phyloP scores from a whole-genome alignment of 1,284 basidiomycete species.

The Apiotrichum montevideense region DNA sequence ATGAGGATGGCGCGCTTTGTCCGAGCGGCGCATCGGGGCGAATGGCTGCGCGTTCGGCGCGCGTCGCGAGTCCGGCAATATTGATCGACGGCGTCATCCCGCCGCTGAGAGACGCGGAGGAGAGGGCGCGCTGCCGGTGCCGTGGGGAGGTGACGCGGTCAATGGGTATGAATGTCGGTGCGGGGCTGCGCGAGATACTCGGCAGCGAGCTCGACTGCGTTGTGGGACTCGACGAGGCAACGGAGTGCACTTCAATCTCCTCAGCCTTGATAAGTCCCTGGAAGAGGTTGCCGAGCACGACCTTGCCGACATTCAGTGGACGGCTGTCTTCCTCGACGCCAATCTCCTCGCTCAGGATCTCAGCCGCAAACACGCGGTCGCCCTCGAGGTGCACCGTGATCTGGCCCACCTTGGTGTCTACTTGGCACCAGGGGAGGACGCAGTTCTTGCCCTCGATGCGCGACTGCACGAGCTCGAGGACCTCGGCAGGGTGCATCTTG shows the following conservation, averaged over 20 bases:
- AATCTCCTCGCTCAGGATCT: constrained; percentile 89
- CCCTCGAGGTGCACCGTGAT: constrained; percentile 84
- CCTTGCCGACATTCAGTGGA: constrained; percentile 47
- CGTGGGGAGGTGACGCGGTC: constrained; percentile 17
- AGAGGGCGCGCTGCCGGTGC: constrained; percentile 19
- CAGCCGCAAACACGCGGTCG: constrained; percentile 76
- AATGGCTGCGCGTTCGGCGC: constrained; percentile 56
- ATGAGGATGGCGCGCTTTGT: constrained; percentile 22
- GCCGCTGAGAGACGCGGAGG: constrained; percentile 7
- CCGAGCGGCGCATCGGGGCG: constrained; percentile 33
- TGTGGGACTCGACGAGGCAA: constrained; percentile 14
- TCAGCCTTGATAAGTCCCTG: constrained; percentile 45
- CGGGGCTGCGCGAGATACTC: constrained; percentile 21
- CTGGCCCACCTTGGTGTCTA: constrained; percentile 84
- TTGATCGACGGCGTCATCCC: constrained; percentile 43
- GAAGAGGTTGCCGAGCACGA: constrained; percentile 45
- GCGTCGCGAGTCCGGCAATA: constrained; percentile 59
- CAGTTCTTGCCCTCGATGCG: constrained; percentile 88
- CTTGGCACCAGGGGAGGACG: constrained; percentile 74
- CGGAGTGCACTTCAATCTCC: constrained; percentile 27
- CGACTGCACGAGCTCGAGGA: constrained; percentile 77
- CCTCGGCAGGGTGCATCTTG: constrained; percentile 53
- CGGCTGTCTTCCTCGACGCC: constrained; percentile 70
- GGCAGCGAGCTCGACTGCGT: constrained; percentile 21
- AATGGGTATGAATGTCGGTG: constrained; percentile 37